Conservation (phyloP, 2,329 filamentous ascomycete species). For the Intubia oerlemansii region DNA sequence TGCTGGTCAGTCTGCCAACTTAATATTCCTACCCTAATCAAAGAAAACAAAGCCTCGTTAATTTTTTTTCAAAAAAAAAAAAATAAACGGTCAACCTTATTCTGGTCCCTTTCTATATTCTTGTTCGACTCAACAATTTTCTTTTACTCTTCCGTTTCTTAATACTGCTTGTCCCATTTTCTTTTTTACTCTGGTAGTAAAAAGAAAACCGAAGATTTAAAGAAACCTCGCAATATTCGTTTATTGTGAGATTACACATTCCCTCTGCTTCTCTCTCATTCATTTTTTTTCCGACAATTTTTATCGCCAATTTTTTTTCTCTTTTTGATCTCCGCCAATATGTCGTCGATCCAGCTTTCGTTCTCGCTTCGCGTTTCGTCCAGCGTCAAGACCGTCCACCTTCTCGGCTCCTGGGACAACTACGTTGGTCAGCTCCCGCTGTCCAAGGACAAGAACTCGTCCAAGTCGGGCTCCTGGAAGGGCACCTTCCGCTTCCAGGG, state of each 20-base stretch:
- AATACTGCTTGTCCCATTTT: no score
- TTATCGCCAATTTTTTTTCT: slow-evolving; percentile 15
- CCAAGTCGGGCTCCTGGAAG: slow-evolving; percentile 83
- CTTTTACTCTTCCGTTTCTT: no score
- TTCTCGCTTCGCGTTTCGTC: slow-evolving; percentile 91
- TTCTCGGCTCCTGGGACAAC: slow-evolving; percentile 96
- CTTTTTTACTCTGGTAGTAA: slow-evolving; percentile 15
- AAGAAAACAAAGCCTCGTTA: slow-evolving; percentile 9
- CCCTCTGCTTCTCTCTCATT: background rate
- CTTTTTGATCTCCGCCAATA: slow-evolving; percentile 26
- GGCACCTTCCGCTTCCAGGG: slow-evolving; percentile 93
- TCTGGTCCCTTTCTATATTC: no score
- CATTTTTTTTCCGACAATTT: slow-evolving; percentile 8
- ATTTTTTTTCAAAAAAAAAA: no score
- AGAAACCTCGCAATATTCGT: no score
- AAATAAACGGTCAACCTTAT: no score
- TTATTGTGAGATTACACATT: no score
- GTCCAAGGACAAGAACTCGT: slow-evolving; percentile 62
- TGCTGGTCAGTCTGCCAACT: slow-evolving; percentile 7
- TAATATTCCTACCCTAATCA: slow-evolving; percentile 3
- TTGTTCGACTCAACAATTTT: no score
- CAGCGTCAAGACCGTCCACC: slow-evolving; percentile 91
- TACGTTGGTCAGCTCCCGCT: slow-evolving; percentile 89
- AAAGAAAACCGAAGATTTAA: no score
- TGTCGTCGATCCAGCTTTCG: slow-evolving; percentile 83